Percentiles rank a stretch among this genome's conserved stretches.
Evolutionary conservation across 2,329 filamentous ascomycete species (phyloP).

Genomic region (Berkeleyomyces rouxiae): DNA sequence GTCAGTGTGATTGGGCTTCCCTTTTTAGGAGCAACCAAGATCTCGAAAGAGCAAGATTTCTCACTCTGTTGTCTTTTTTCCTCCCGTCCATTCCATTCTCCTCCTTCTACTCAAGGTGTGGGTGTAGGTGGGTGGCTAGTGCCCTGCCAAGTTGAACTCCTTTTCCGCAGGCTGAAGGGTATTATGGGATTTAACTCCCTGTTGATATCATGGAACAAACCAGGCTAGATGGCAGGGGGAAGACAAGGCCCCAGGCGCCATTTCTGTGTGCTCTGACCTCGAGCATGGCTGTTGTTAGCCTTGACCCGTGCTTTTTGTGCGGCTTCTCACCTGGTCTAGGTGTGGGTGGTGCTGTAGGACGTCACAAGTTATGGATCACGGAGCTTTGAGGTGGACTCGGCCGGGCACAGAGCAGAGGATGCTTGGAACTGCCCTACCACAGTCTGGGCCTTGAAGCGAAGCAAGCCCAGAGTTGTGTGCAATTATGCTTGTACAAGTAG

Average conservation of each 20-base stretch:
- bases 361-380: background rate
- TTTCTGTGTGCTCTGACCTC: background rate
- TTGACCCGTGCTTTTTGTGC: background rate
- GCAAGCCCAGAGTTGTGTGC: background rate
- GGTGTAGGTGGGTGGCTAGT: background rate
- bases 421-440: background rate
- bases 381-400: background rate
- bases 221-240: background rate
- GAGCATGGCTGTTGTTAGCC: background rate
- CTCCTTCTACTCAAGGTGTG: background rate
- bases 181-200: background rate
- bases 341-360: background rate
- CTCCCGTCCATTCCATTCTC: background rate
- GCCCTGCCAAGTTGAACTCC: background rate
- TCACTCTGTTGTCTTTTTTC: background rate
- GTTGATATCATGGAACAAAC: background rate
- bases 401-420: background rate
- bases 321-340: background rate
- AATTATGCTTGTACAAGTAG: background rate
- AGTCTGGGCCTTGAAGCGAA: background rate
- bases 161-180: background rate
- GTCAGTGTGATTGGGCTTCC: background rate
- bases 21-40: background rate
- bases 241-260: background rate
- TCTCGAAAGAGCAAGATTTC: background rate